Percentiles rank a stretch among this genome's conserved stretches.
phyloP scores from a whole-genome alignment of 2,329 filamentous ascomycete genomes.

The Fonsecaea multimorphosa region DNA sequence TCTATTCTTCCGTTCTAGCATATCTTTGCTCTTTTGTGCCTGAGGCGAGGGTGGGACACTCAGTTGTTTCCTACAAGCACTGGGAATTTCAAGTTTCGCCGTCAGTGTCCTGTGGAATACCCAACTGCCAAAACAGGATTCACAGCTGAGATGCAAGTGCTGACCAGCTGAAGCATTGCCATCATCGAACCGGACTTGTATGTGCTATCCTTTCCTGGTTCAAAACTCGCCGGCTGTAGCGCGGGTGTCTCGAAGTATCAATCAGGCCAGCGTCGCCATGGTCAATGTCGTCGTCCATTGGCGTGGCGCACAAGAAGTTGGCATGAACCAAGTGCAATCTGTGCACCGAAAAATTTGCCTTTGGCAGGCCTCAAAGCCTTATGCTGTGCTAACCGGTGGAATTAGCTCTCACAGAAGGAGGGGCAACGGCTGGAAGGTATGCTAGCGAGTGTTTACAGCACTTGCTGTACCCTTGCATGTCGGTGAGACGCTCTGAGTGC shows the following conservation, averaged over 20 bases:
- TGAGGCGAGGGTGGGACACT: too few species aligned
- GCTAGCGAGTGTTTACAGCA: too few species aligned
- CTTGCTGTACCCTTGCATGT: too few species aligned
- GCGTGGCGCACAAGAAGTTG: too few species aligned
- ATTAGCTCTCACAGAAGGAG: too few species aligned
- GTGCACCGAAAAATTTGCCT: background rate
- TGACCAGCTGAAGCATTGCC: background rate
- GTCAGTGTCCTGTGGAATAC: too few species aligned
- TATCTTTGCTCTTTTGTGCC: background rate
- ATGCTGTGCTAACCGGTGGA: background rate
- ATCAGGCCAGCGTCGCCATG: background rate
- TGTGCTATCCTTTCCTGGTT: background rate
- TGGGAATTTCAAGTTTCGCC: background rate
- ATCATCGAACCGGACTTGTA: background rate
- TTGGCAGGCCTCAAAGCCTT: background rate
- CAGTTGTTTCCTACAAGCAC: background rate
- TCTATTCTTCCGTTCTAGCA: background rate
- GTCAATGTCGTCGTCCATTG: background rate
- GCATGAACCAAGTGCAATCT: background rate
- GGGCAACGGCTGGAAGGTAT: too few species aligned
- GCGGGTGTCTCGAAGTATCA: background rate
- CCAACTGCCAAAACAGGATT: background rate
- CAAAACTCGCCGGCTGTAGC: background rate
- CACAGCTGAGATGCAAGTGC: background rate
- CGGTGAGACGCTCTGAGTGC: too few species aligned